These are phyloP conservation scores for Arachnomyces sp. DNA, from an alignment of 2,329 filamentous ascomycete genomes.

Conservation along the genomic window DNA sequence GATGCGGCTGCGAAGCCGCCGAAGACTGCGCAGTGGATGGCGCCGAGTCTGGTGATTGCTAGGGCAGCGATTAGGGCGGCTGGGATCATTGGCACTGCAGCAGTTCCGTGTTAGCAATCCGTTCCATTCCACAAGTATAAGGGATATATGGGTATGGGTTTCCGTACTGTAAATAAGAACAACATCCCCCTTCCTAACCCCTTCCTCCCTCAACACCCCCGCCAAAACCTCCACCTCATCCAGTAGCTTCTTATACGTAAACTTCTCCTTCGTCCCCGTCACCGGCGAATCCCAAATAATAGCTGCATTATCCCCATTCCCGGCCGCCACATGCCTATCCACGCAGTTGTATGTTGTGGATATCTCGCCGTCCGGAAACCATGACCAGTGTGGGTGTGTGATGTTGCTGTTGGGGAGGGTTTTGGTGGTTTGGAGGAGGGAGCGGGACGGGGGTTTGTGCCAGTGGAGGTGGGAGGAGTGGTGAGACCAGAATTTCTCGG, in stretches of 20 bases:
- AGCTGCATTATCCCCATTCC: constrained; percentile 64
- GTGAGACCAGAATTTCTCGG: constrained; percentile 63
- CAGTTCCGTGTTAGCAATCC: constrained; percentile 7
- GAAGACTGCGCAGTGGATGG: constrained; percentile 86
- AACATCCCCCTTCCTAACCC: constrained; percentile 73
- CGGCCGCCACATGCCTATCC: constrained; percentile 74
- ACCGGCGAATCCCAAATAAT: constrained; percentile 87
- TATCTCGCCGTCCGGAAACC: constrained; percentile 84
- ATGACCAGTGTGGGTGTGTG: constrained; percentile 72
- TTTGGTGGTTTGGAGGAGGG: constrained; percentile 55
- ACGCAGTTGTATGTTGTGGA: constrained; percentile 89
- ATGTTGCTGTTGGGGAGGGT: constrained; percentile 50
- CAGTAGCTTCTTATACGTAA: constrained; percentile 68
- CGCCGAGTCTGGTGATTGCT: constrained; percentile 70
- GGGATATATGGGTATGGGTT: background rate
- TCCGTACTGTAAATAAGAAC: constrained; percentile 77
- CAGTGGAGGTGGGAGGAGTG: constrained; percentile 71
- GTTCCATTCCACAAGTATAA: background rate
- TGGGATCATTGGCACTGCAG: constrained; percentile 88
- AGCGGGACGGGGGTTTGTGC: constrained; percentile 63
- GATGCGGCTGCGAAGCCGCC: constrained; percentile 79
- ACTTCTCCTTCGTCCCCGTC: constrained; percentile 59
- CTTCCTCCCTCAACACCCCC: constrained; percentile 71
- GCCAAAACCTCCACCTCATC: constrained; percentile 74
- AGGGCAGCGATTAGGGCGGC: constrained; percentile 79